Conservation (phyloP, 2,329 filamentous ascomycete genomes). For the Stemphylium beticola region DNA sequence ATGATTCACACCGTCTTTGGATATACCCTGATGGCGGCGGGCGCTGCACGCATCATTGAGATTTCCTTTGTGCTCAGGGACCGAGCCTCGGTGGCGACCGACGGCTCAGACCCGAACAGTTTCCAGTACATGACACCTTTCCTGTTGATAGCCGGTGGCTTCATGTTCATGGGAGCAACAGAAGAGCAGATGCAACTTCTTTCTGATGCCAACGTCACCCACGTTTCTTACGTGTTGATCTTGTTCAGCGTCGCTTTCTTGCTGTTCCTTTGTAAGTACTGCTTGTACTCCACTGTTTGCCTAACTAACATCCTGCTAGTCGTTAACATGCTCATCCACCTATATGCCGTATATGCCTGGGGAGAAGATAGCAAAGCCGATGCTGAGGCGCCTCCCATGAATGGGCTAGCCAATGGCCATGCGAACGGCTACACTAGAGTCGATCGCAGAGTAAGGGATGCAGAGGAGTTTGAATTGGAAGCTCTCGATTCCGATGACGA, state of each 20-base stretch:
- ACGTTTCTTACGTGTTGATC: constrained; percentile 91
- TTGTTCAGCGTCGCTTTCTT: constrained; percentile 90
- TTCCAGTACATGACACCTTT: constrained; percentile 75
- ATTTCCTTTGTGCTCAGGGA: constrained; percentile 87
- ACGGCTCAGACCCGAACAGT: constrained; percentile 73
- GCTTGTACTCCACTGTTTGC: rapidly evolving
- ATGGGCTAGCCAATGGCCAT: constrained; percentile 29
- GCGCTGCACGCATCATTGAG: constrained; percentile 84
- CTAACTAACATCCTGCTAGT: constrained; percentile 55
- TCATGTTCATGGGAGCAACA: constrained; percentile 96
- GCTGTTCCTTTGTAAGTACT: constrained; percentile 76
- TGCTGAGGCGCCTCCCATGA: constrained; percentile 42
- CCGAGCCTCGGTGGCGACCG: constrained; percentile 66
- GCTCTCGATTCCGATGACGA: constrained; percentile 90
- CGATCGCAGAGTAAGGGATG: constrained; percentile 72
- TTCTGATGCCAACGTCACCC: constrained; percentile 75
- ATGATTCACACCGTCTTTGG: constrained; percentile 91
- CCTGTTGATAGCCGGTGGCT: constrained; percentile 87
- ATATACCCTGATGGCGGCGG: constrained; percentile 92
- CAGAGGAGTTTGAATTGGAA: constrained; percentile 92
- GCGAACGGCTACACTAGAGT: constrained; percentile 52
- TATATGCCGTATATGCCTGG: constrained; percentile 74
- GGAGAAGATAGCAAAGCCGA: constrained; percentile 48
- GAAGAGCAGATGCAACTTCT: constrained; percentile 93
- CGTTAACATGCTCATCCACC: constrained; percentile 79